Conservation (phyloP, 352 stramenopile species). For the Hyaloperonospora brassicae region DNA sequence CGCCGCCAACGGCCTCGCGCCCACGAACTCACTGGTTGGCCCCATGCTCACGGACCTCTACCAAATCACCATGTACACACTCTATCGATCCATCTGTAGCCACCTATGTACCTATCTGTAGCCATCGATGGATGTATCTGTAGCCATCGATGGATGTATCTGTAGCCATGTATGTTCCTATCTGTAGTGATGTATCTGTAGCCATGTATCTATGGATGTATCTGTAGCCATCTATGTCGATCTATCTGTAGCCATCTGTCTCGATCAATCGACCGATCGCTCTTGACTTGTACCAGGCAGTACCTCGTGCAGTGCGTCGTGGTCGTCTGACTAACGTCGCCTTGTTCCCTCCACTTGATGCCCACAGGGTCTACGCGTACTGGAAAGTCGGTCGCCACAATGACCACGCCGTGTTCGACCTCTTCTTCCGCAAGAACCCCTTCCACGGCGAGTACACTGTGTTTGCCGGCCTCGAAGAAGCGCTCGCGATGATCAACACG, state of each 20-base stretch:
- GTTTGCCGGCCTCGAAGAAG: conserved; percentile 89
- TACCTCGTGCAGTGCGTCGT: too few species aligned
- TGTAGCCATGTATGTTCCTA: conserved; percentile 1
- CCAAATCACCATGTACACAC: conserved; percentile 87
- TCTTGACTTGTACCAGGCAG: too few species aligned
- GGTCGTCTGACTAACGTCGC: background rate
- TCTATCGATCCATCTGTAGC: too few species aligned
- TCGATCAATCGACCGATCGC: too few species aligned
- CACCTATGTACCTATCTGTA: too few species aligned
- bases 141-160: too few species aligned
- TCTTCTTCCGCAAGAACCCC: conserved; percentile 99
- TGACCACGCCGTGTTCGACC: conserved; percentile 89
- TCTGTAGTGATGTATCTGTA: too few species aligned
- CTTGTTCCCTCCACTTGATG: background rate
- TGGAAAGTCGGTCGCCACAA: conserved; percentile 94
- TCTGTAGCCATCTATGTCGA: conserved; percentile 1
- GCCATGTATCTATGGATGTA: too few species aligned
- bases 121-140: background rate
- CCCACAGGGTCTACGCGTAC: conserved; percentile 96
- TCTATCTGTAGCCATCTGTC: too few species aligned
- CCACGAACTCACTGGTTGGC: conserved; percentile 92
- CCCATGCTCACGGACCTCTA: conserved; percentile 98
- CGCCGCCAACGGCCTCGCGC: conserved; percentile 30
- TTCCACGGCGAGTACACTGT: conserved; percentile 97
- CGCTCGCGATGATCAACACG: conserved; percentile 88